Percentiles rank a stretch among this genome's conserved stretches.
These are phyloP conservation scores for Solanum ahanhuiri DNA, from an alignment of 257 asterid species.

Conservation along the genomic window DNA sequence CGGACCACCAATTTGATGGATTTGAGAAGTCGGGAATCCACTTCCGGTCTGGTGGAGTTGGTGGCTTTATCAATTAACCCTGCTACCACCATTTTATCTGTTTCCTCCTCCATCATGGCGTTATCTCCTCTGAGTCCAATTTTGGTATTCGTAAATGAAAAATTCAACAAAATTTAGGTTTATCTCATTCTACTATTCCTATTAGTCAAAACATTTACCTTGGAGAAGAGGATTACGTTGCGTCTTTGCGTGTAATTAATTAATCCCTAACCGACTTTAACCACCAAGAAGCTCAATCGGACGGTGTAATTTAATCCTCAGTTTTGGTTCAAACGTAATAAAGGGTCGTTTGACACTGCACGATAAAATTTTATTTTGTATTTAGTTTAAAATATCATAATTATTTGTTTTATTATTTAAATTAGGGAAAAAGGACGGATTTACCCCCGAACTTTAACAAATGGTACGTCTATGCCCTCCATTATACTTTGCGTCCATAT, in stretches of 20 bases:
- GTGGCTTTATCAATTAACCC: slow-evolving; percentile 55
- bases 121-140: neutral
- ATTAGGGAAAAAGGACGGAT: too few species aligned
- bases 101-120: slow-evolving; percentile 29
- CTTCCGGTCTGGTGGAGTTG: slow-evolving; percentile 61
- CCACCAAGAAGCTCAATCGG: neutral
- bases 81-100: slow-evolving; percentile 20
- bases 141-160: neutral
- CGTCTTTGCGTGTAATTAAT: neutral
- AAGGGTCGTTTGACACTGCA: neutral
- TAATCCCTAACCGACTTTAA: slow-evolving; percentile 1
- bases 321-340: neutral
- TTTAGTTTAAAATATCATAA: accelerated
- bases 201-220: neutral
- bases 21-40: slow-evolving; percentile 76
- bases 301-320: neutral
- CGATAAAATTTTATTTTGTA: too few species aligned
- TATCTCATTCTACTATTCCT: neutral
- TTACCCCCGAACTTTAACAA: too few species aligned
- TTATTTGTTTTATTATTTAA: too few species aligned
- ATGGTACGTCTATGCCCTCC: too few species aligned
- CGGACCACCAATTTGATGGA: slow-evolving; percentile 79
- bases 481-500: too few species aligned
- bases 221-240: neutral
- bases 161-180: neutral